Evolutionary conservation across 108 stramenopile species (phyloP).

Genomic region (Cylindrotheca closterium): DNA sequence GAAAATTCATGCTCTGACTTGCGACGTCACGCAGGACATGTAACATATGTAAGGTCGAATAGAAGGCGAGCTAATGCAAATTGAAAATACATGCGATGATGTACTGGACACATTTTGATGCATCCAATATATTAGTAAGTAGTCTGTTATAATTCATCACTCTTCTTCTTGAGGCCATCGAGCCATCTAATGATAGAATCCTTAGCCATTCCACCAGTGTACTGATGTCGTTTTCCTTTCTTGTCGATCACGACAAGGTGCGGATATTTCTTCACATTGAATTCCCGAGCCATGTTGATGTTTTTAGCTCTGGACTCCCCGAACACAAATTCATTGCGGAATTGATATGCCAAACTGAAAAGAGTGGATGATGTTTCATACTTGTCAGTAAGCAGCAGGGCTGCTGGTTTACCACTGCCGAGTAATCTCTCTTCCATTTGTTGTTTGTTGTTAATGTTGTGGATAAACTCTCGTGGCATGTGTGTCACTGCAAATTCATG

Average conservation of each 20-base stretch:
- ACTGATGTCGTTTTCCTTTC: background rate
- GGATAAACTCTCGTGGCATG: conserved; percentile 51
- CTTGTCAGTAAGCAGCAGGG: conserved; percentile 74
- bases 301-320: conserved; percentile 76
- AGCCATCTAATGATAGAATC: background rate
- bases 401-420: conserved; percentile 21
- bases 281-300: conserved; percentile 57
- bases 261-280: conserved; percentile 70
- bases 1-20: no score
- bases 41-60: no score
- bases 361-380: conserved; percentile 78
- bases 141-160: no score
- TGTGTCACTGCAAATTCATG: conserved; percentile 60
- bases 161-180: no score
- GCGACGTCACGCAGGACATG: no score
- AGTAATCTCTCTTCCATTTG: conserved; percentile 56
- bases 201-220: background rate
- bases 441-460: conserved; percentile 60
- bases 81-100: no score
- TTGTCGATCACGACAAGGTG: conserved; percentile 46
- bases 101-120: no score
- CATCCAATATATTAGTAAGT: no score
- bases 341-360: conserved; percentile 66
- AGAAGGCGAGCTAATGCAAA: no score
- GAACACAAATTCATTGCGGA: conserved; percentile 59